Conservation (phyloP, 805 yeast genomes). For the Teunomyces tritomae region DNA sequence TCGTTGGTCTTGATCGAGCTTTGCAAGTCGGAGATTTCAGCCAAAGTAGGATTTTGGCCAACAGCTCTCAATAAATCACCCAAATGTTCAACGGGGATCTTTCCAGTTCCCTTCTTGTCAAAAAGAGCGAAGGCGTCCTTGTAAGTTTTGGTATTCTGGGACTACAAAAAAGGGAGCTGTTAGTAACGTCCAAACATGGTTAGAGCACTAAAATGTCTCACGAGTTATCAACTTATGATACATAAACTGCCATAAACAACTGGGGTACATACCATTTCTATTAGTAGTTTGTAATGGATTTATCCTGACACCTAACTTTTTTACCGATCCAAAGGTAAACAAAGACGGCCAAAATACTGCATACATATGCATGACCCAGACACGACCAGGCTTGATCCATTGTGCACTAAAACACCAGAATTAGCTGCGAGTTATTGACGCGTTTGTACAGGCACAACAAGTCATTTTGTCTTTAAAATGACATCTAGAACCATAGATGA, state of each 20-base stretch:
- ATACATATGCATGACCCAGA: neutral
- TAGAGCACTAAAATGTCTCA: no score
- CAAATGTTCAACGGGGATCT: conserved; percentile 75
- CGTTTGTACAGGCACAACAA: neutral
- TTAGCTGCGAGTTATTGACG: neutral
- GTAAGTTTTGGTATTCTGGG: conserved; percentile 47
- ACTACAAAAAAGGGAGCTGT: conserved; percentile 20
- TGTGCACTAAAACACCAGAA: neutral
- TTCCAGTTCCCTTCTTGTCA: conserved; percentile 94
- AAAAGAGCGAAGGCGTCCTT: conserved; percentile 96
- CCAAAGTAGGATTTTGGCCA: conserved; percentile 96
- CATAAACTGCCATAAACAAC: no score
- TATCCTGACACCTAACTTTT: conserved; percentile 3
- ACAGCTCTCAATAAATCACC: conserved; percentile 96
- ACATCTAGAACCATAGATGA: neutral
- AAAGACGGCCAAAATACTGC: neutral
- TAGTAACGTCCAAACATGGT: conserved; percentile 11
- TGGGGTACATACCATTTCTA: conserved; percentile 1
- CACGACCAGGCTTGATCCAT: neutral
- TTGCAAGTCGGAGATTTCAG: conserved; percentile 64
- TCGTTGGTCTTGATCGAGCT: conserved; percentile 42
- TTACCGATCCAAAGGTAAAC: conserved; percentile 4
- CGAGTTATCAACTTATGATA: no score
- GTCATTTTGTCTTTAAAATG: neutral
- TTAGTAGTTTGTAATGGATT: neutral